These are phyloP conservation scores for Penicillium psychrofluorescens DNA, from an alignment of 495 filamentous ascomycete genomes.

Conservation along the genomic window DNA sequence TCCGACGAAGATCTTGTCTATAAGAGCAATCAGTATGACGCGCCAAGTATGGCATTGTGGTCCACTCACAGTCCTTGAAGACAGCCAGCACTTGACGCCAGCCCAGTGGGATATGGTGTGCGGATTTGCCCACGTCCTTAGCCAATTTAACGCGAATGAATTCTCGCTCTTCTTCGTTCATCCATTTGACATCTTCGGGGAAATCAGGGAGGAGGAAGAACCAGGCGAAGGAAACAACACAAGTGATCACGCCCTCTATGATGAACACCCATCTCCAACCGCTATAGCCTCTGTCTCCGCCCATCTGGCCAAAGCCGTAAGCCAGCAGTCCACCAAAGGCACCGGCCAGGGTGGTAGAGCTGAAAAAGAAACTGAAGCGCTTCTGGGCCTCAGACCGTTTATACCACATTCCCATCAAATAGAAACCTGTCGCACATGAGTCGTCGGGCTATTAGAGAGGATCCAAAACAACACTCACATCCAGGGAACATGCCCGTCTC, in stretches of 20 bases:
- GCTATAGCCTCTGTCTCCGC: constrained; percentile 52
- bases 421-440: constrained; percentile 48
- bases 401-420: constrained; percentile 86
- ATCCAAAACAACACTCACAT: constrained; percentile 18
- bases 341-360: constrained; percentile 71
- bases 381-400: constrained; percentile 78
- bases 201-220: constrained; percentile 82
- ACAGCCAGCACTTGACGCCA: constrained; percentile 57
- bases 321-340: constrained; percentile 84
- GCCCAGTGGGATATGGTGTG: constrained; percentile 56
- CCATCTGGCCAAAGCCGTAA: constrained; percentile 73
- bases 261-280: constrained; percentile 86
- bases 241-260: constrained; percentile 69
- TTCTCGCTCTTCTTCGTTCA: constrained; percentile 65
- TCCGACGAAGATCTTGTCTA: constrained; percentile 62
- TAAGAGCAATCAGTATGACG: constrained; percentile 1
- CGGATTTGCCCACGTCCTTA: constrained; percentile 71
- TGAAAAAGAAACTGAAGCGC: constrained; percentile 86
- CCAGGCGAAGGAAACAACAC: constrained; percentile 60
- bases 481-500: constrained; percentile 89
- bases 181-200: constrained; percentile 49
- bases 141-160: constrained; percentile 69
- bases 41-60: background rate
- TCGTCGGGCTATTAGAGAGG: background rate
- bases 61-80: constrained; percentile 62